These are phyloP conservation scores for Cylindrotheca closterium DNA, from an alignment of 108 stramenopile species.

Conservation along the genomic window DNA sequence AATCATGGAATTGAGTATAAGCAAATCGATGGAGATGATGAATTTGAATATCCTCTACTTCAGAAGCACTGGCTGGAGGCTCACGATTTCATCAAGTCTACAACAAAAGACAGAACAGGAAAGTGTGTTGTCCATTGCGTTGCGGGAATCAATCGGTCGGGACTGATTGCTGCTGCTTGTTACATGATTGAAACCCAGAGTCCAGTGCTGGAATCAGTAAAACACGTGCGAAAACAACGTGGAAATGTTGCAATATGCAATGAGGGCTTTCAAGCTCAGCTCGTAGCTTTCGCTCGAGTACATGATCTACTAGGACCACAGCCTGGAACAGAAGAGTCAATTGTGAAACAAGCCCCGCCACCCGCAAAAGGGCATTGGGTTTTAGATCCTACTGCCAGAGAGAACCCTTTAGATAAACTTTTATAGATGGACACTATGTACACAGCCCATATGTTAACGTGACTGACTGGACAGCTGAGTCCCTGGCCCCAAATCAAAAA, in stretches of 20 bases:
- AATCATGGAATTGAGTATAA: constrained; percentile 12
- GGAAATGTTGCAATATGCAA: constrained; percentile 11
- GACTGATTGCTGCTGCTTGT: constrained; percentile 11
- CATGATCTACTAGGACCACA: background rate
- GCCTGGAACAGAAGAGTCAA: background rate
- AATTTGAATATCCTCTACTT: constrained; percentile 11
- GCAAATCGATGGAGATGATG: constrained; percentile 10
- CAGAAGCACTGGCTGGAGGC: constrained; percentile 17
- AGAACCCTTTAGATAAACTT: too few relatives aligned
- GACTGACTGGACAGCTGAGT: too few relatives aligned
- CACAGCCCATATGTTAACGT: too few relatives aligned
- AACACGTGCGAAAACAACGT: constrained; percentile 9
- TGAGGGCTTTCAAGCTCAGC: constrained; percentile 17
- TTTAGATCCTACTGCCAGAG: too few relatives aligned
- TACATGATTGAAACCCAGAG: constrained; percentile 12
- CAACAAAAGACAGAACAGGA: background rate
- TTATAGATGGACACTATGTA: too few relatives aligned
- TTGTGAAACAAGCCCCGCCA: background rate
- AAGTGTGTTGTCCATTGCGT: constrained; percentile 21
- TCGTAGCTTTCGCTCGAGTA: constrained; percentile 14
- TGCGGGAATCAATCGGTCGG: constrained; percentile 23
- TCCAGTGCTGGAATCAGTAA: constrained; percentile 17
- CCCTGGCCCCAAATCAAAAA: too few relatives aligned
- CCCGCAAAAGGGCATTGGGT: background rate
- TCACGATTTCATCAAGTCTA: background rate